Base-by-base conservation (phyloP, 331 rosid species). In the Rhamnella rubrinervis region DNA sequence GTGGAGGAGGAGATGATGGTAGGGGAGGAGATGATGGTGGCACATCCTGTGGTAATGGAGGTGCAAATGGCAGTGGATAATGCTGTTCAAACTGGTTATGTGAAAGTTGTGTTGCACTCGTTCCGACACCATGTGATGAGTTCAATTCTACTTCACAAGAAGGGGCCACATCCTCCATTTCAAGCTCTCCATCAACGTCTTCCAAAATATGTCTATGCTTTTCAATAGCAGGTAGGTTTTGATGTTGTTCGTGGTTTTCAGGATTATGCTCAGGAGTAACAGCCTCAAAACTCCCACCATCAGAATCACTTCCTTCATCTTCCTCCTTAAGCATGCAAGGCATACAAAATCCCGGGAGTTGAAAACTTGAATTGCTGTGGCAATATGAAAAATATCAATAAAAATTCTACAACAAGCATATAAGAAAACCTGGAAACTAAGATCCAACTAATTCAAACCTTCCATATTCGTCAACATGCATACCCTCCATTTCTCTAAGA, bases 401-500 rank as follows among this genome's bases (percentile, higher is more conserved):
- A 51, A 74, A 41, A 62, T 49, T 55, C 72, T 31, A 63, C 4
- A 17, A 1, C 16, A 59, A 65, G 70, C 69, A 67, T 11, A 23
- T 2, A 37, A 14, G 65, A 65, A 20, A 70, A 61, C 15, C 50
- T 18, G 8, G 15, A 20, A 68, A 55, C 26, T 61, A 44, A 47
- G 19, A 59, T 2, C 46, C 44, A 68, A 68, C 11, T 50, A 78
- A 77, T 70, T 65, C 97, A 81, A 80, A 93, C 98, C 98, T 93
- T 88, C 98, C 98, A 81, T 93, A 93, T 88, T 93, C 98, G 25
- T 93, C 96, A 61, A 90, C 98, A 84, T 82, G 91, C 98, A 93
- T 90, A 71, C 98, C 98, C 91, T 90, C 98, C 97, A 93, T 88
- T 71, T 93, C 98, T 80, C 97, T 87, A 68, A 90, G 78, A 71